Evolutionary conservation across 192 early-diverging fungal genomes (phyloP), one percentile per base, ranked within the genome.

Genomic region (Linderina pennispora): DNA sequence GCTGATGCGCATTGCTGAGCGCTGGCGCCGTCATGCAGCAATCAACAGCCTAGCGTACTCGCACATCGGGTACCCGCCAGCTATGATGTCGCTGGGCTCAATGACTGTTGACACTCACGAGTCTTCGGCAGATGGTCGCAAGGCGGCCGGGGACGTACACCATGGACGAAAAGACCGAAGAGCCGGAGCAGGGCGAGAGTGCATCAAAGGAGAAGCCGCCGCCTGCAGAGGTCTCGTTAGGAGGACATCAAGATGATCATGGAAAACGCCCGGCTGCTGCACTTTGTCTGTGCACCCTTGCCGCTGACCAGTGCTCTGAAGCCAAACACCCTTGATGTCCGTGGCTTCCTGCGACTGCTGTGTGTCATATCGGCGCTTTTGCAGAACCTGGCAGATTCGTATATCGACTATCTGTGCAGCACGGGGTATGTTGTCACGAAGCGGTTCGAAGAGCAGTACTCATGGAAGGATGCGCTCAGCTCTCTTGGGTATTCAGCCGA

Each of bases 1-100:
- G 53, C 53, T 73, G 19, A 73, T 73, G 69, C 52, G 52, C 23
- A 62, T 73, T 26, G 69, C 69, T 18, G 69, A 73, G 50, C 69
- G 57, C 38, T 73, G 69, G 69, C 53, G 69, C 23, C 50, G 55
- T 41, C 52, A 65, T 11, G 58, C 58, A 31, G 36, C 54, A 1
- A 16, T 54, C n/a, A 59, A 59, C 24, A 45, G 52, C 23, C 40
- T 59, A 8, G 20, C 40, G 17, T 24, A 26, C 20, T 19, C 44
- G 0, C 34, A 51, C 4, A 31, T 34, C 19, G 48, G 43, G 8
- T 32, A n/a, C n/a, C n/a, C 50, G 15, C 28, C 58, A 23, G 53
- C 40, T 41, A 44, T 53, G 34, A 23, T 55, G 11, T 43, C 43
- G 22, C 23, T 37, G 9, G 49, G 22, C 33, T 33, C 24, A 4